A percentile compares a stretch with the other conserved stretches of the same genome.
Evolutionary conservation across 2,329 filamentous ascomycete species (phyloP).

Genomic region (Davidsoniella neocaledoniae): DNA sequence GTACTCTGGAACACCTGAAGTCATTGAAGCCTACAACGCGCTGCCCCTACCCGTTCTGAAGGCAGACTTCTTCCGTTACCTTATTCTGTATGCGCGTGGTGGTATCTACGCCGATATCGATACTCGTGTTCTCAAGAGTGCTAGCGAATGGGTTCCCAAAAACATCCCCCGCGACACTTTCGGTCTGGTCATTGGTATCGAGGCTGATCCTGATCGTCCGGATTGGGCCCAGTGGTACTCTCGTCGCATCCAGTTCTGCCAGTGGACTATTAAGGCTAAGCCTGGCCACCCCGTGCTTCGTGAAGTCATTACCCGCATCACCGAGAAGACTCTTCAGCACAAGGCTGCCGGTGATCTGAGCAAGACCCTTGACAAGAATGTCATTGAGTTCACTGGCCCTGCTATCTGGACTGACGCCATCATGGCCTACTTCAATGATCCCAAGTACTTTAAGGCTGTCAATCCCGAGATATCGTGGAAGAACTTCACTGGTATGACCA

Average conservation of each 20-base stretch:
- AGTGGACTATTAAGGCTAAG: slow-evolving; percentile 97
- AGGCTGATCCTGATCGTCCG: slow-evolving; percentile 81
- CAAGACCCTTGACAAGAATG: slow-evolving; percentile 43
- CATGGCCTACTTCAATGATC: slow-evolving; percentile 88
- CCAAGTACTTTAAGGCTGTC: slow-evolving; percentile 57
- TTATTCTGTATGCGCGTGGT: slow-evolving; percentile 45
- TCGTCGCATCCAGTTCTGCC: slow-evolving; percentile 90
- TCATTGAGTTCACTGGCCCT: slow-evolving; percentile 89
- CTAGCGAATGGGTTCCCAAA: slow-evolving; percentile 71
- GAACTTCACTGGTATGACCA: slow-evolving; percentile 78
- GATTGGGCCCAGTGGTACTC: slow-evolving; percentile 97
- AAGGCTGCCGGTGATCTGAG: slow-evolving; percentile 51
- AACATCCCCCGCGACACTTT: slow-evolving; percentile 60
- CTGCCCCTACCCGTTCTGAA: slow-evolving; percentile 61
- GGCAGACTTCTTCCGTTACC: slow-evolving; percentile 64
- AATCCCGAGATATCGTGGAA: slow-evolving; percentile 71
- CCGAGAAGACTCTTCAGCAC: slow-evolving; percentile 58
- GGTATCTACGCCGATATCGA: slow-evolving; percentile 82
- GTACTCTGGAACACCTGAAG: slow-evolving; percentile 67
- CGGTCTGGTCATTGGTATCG: slow-evolving; percentile 83
- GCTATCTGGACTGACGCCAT: slow-evolving; percentile 87
- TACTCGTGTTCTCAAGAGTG: slow-evolving; percentile 68
- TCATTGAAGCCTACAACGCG: slow-evolving; percentile 58
- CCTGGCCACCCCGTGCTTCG: slow-evolving; percentile 83
- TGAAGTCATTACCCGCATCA: slow-evolving; percentile 75